Evolutionary conservation across 2,329 filamentous ascomycete species (phyloP).

Genomic region (Huntiella bhutanensis): DNA sequence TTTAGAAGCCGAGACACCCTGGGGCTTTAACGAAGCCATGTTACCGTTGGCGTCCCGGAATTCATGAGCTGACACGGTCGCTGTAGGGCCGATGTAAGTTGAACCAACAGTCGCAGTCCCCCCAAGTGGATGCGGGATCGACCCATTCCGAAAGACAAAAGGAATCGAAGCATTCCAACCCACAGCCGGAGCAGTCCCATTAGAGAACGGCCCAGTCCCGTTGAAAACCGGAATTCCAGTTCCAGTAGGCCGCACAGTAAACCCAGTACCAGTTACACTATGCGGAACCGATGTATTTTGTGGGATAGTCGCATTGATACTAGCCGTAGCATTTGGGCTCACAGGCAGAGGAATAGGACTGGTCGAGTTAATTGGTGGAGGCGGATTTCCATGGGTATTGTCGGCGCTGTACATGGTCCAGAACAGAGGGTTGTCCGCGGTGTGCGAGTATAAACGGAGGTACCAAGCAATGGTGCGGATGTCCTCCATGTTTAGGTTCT

Average conservation of each 20-base stretch:
- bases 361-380: slow-evolving; percentile 6
- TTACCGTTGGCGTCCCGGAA: too few relatives aligned
- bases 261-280: neutral
- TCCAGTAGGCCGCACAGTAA: neutral
- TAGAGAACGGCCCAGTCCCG: neutral
- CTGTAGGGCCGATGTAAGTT: neutral
- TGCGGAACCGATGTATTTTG: neutral
- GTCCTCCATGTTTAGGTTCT: slow-evolving; percentile 9
- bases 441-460: slow-evolving; percentile 10
- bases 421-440: slow-evolving; percentile 8
- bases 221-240: neutral
- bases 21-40: too few relatives aligned
- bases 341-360: neutral
- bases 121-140: neutral
- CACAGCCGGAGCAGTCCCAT: neutral
- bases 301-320: neutral
- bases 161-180: neutral
- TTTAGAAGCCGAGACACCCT: too few relatives aligned
- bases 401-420: slow-evolving; percentile 10
- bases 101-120: neutral
- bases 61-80: neutral
- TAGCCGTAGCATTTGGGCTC: neutral
- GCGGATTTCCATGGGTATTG: slow-evolving; percentile 5
- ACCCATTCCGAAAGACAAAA: neutral
- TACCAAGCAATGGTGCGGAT: slow-evolving; percentile 11